A percentile compares a stretch with the other conserved stretches of the same genome.
phyloP scores from a whole-genome alignment of 1,284 basidiomycete species.

The Cutaneotrichosporon dermatis region DNA sequence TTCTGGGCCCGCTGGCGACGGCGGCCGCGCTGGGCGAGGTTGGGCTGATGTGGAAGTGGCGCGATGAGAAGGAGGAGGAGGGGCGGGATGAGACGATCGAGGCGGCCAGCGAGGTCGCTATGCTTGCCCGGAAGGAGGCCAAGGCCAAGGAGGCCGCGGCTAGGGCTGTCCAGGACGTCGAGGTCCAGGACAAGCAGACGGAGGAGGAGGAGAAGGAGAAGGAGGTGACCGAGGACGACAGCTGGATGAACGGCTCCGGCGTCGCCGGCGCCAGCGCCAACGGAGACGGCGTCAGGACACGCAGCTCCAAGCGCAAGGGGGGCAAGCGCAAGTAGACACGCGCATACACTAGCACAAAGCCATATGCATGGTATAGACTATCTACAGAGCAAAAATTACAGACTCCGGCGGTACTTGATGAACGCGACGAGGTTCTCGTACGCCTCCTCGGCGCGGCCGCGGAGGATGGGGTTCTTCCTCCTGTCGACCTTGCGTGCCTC shows the following conservation, averaged over 20 bases:
- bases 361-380: conserved; percentile 15
- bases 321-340: conserved; percentile 14
- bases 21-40: conserved; percentile 46
- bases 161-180: neutral
- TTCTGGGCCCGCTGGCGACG: conserved; percentile 44
- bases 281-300: neutral
- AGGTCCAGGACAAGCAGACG: neutral
- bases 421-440: conserved; percentile 82
- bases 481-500: conserved; percentile 58
- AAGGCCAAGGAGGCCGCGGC: conserved; percentile 12
- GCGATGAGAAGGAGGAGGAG: conserved; percentile 28
- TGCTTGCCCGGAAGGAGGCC: conserved; percentile 24
- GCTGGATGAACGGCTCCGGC: conserved; percentile 37
- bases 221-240: conserved; percentile 31
- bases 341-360: neutral
- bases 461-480: conserved; percentile 49
- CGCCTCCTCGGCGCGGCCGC: conserved; percentile 52
- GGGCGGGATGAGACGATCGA: conserved; percentile 33
- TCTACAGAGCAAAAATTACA: conserved; percentile 8
- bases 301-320: conserved; percentile 6
- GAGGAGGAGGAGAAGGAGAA: conserved; percentile 3
- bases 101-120: conserved; percentile 36
- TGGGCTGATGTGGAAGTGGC: conserved; percentile 36
- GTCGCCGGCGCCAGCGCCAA: neutral
- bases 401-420: conserved; percentile 68